Evolutionary conservation across 805 yeast genomes (phyloP).

Genomic region (Komagataella phaffii): DNA sequence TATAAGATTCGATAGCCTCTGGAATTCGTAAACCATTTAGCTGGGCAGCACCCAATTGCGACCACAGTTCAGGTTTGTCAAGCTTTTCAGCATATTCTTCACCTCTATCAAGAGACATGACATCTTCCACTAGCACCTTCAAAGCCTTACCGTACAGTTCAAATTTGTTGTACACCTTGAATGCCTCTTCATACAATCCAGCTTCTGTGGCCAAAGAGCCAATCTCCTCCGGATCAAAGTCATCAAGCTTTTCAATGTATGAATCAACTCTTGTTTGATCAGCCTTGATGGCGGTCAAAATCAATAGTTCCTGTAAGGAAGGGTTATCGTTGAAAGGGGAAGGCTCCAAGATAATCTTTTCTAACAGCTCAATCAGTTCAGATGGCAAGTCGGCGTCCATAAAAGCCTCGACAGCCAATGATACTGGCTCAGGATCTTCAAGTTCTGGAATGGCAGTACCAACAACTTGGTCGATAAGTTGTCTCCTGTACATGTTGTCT

Average conservation of each 20-base stretch:
- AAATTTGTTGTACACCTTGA: slow-evolving; percentile 79
- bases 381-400: slow-evolving; percentile 90
- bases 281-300: slow-evolving; percentile 91
- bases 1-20: slow-evolving; percentile 86
- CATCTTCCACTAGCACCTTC: slow-evolving; percentile 82
- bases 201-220: slow-evolving; percentile 86
- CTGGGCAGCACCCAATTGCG: slow-evolving; percentile 92
- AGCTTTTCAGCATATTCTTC: slow-evolving; percentile 84
- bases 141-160: slow-evolving; percentile 69
- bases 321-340: slow-evolving; percentile 94
- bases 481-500: slow-evolving; percentile 81
- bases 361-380: slow-evolving; percentile 88
- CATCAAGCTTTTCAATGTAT: slow-evolving; percentile 81
- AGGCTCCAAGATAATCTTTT: slow-evolving; percentile 92
- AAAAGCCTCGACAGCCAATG: slow-evolving; percentile 87
- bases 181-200: slow-evolving; percentile 85
- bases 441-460: slow-evolving; percentile 94
- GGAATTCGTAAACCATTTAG: slow-evolving; percentile 84
- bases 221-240: slow-evolving; percentile 87
- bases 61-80: slow-evolving; percentile 82
- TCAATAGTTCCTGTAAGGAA: slow-evolving; percentile 83
- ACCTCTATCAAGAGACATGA: slow-evolving; percentile 92
- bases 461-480: slow-evolving; percentile 84
- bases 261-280: slow-evolving; percentile 75
- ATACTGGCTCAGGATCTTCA: slow-evolving; percentile 85